These are phyloP conservation scores for Lentinula aciculospora DNA, from an alignment of 768 basidiomycete species.

Conservation along the genomic window DNA sequence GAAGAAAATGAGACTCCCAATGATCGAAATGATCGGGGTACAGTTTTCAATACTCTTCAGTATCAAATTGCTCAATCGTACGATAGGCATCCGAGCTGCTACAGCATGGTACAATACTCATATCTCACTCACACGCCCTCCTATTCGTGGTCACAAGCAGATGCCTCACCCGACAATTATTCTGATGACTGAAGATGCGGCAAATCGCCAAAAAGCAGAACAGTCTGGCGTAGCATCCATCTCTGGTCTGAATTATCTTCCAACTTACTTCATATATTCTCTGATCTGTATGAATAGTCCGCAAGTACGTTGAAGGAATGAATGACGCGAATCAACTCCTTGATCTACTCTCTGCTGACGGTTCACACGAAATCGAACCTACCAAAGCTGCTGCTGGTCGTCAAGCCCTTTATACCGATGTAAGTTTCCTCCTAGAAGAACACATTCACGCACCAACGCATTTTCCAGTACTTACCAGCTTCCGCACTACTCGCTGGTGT, in stretches of 20 bases:
- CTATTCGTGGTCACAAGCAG: slow-evolving; percentile 42
- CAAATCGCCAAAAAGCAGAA: slow-evolving; percentile 74
- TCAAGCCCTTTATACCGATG: slow-evolving; percentile 72
- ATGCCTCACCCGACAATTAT: slow-evolving; percentile 56
- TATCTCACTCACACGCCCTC: slow-evolving; percentile 46
- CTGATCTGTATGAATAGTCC: slow-evolving; percentile 35
- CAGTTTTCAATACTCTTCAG: slow-evolving; percentile 6
- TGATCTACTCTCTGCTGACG: slow-evolving; percentile 74
- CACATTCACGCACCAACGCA: not conserved
- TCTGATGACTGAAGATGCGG: slow-evolving; percentile 85
- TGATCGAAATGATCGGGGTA: slow-evolving; percentile 92
- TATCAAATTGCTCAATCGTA: not conserved
- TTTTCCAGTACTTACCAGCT: slow-evolving; percentile 67
- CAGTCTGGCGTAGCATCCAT: slow-evolving; percentile 52
- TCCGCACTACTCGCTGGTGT: slow-evolving; percentile 74
- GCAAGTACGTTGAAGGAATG: slow-evolving; percentile 77
- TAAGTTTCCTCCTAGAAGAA: slow-evolving; percentile 21
- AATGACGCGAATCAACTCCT: slow-evolving; percentile 59
- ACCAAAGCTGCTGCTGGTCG: slow-evolving; percentile 50
- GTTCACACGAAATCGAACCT: slow-evolving; percentile 57
- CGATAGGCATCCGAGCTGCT: slow-evolving; percentile 79
- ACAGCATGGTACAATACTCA: slow-evolving; percentile 85
- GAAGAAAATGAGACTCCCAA: slow-evolving; percentile 83
- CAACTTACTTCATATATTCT: not conserved
- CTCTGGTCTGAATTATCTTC: slow-evolving; percentile 43